phyloP scores from a whole-genome alignment of 225 moss, liverwort and hornwort species.

The Sphagnum tenellum region DNA sequence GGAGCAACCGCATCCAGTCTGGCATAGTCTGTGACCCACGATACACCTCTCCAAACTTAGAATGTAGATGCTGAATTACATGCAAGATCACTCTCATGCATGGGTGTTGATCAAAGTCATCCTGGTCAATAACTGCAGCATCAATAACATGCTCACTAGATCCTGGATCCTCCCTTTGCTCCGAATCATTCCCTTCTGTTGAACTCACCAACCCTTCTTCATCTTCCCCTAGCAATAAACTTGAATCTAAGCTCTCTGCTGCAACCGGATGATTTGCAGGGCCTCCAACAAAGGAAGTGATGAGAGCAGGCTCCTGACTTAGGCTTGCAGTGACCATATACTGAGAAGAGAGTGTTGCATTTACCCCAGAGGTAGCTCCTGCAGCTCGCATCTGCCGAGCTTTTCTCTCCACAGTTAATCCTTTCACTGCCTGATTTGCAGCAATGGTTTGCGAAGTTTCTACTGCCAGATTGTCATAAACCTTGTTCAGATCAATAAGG shows the following conservation, averaged over 20 bases:
- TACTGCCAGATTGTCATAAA: conserved; percentile 65
- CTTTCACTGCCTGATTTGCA: conserved; percentile 45
- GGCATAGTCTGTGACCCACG: conserved; percentile 53
- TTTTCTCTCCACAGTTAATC: conserved; percentile 54
- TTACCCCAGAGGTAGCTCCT: conserved; percentile 7
- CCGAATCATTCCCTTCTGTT: conserved; percentile 1
- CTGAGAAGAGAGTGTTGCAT: conserved; percentile 79
- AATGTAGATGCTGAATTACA: conserved; percentile 49
- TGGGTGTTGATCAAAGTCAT: conserved; percentile 91
- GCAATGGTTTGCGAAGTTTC: conserved; percentile 47
- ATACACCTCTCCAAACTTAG: conserved; percentile 41
- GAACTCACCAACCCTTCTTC: conserved; percentile 11
- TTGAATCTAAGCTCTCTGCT: conserved; percentile 34
- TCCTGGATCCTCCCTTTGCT: conserved; percentile 3
- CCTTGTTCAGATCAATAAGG: conserved; percentile 64
- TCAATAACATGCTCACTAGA: conserved; percentile 33
- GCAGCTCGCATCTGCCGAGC: conserved; percentile 16
- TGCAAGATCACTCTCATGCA: conserved; percentile 71
- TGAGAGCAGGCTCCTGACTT: conserved; percentile 86
- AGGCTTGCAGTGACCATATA: conserved; percentile 64
- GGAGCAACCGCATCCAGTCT: conserved; percentile 77
- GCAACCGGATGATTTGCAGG: conserved; percentile 13
- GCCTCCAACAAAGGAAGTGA: conserved; percentile 55
- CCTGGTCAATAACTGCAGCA: conserved; percentile 44
- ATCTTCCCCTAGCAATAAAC: conserved; percentile 34